Evolutionary conservation across 257 asterid genomes (phyloP), one percentile per base, ranked within the genome.

Genomic region (Knoxia roxburghii): DNA sequence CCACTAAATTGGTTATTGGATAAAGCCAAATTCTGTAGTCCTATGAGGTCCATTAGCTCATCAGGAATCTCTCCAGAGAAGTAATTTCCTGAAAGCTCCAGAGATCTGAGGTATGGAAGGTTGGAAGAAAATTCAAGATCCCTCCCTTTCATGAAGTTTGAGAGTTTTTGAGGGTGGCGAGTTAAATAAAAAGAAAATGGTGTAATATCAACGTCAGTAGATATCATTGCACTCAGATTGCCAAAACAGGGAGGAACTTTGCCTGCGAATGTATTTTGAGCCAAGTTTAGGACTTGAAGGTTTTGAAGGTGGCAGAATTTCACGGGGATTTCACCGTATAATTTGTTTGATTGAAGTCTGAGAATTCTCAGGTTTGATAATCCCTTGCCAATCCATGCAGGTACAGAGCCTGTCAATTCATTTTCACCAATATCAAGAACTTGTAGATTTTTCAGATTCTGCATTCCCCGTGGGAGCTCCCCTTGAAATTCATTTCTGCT

Each of bases 1-100:
- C 86, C 80, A 0, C 43, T 76, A 2, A 82, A 40, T 23, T 64
- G 49, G 8, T 82, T 82, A 2, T 65, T 52, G 1, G 81, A 66
- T 24, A 82, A 59, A 10, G 73, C 70, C 68, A 74, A 61, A 58
- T 51, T 76, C 24, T 60, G 53, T 65, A 76, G 26, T 17, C 55
- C 70, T 1, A 61, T 27, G 35, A 76, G 73, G 29, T 62, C 20
- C 62, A 60, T 66, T n/a, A 76, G 6, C 27, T 67, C 73, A 8
- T 24, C 20, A 0, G 76, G 80, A 15, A 76, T 67, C 21, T 52
- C 49, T 23, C 76, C 73, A 26, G 15, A 24, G 4, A 67, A 17
- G 29, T 61, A 24, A 35, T 76, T 76, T 21, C 23, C 54, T 27
- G 46, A 60, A 39, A 75, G 75, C 26, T 32, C 69, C 29, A 75